These are phyloP conservation scores for Eutrema japonicum DNA, from an alignment of 345 rosid species.

Conservation along the genomic window DNA sequence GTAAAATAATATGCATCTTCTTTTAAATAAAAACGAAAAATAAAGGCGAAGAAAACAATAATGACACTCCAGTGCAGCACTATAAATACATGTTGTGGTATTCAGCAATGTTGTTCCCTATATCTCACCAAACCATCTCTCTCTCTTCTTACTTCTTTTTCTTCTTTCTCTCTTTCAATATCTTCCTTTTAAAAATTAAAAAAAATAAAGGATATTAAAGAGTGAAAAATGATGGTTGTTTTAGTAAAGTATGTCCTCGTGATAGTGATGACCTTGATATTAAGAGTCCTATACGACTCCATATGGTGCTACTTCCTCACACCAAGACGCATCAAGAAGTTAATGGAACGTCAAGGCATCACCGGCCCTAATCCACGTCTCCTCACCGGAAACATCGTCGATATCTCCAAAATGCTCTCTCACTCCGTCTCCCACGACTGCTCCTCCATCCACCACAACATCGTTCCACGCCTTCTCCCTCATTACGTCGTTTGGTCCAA, in stretches of 20 bases:
- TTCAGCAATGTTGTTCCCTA: slow-evolving; percentile 28
- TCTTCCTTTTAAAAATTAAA: background rate
- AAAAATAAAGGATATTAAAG: slow-evolving; percentile 5
- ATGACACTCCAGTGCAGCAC: slow-evolving; percentile 18
- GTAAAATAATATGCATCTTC: too few relatives aligned
- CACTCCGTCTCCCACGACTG: slow-evolving; percentile 64
- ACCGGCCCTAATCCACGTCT: slow-evolving; percentile 80
- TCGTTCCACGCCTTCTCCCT: slow-evolving; percentile 81
- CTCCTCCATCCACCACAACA: slow-evolving; percentile 66
- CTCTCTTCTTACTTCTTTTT: background rate
- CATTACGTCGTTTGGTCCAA: slow-evolving; percentile 83
- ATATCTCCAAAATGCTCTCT: slow-evolving; percentile 64
- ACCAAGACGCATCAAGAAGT: slow-evolving; percentile 75
- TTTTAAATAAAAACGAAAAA: background rate
- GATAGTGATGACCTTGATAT: slow-evolving; percentile 39
- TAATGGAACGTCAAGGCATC: slow-evolving; percentile 87
- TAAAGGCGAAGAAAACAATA: background rate
- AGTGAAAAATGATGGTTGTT: slow-evolving; percentile 28
- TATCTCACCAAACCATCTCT: slow-evolving; percentile 27
- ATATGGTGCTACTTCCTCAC: slow-evolving; percentile 66
- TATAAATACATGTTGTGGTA: slow-evolving; percentile 36
- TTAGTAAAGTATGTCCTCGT: slow-evolving; percentile 40
- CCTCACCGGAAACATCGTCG: slow-evolving; percentile 79
- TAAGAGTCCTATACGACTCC: slow-evolving; percentile 57
- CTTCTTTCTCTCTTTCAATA: slow-evolving; percentile 15